Conservation (phyloP, 768 basidiomycete genomes). For the Amanita fuliginea region DNA sequence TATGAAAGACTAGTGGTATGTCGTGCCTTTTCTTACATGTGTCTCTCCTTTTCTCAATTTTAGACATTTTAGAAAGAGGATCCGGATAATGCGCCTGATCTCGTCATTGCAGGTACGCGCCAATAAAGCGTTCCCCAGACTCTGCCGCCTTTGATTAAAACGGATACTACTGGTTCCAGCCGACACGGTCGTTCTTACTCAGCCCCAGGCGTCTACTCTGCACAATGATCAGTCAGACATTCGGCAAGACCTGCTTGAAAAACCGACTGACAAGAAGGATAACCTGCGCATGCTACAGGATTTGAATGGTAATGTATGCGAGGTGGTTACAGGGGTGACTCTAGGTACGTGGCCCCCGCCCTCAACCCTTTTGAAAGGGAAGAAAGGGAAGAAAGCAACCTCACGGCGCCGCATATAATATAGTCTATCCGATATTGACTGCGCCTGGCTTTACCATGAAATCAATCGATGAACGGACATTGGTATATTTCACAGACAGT, state of each 20-base stretch:
- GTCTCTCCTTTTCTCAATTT: no score
- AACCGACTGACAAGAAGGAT: conserved; percentile 69
- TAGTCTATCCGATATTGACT: conserved; percentile 66
- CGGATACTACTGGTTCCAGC: conserved; percentile 40
- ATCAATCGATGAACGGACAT: conserved; percentile 71
- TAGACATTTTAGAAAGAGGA: conserved; percentile 16
- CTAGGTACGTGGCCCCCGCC: conserved; percentile 53
- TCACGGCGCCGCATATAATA: no score
- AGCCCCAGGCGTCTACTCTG: conserved; percentile 50
- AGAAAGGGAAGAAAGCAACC: no score
- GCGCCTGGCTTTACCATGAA: conserved; percentile 53
- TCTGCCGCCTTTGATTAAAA: not conserved
- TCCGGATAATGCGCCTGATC: conserved; percentile 25
- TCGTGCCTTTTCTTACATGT: not conserved
- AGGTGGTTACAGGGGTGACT: conserved; percentile 87
- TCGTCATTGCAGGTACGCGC: conserved; percentile 10
- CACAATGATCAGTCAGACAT: conserved; percentile 38
- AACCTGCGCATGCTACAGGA: conserved; percentile 82
- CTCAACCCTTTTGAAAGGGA: no score
- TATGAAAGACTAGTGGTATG: conserved; percentile 26
- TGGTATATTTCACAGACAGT: conserved; percentile 70
- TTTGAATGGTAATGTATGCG: conserved; percentile 77
- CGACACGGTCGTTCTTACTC: conserved; percentile 91
- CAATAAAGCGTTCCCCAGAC: no score
- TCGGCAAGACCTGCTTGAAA: conserved; percentile 78